Conservation (phyloP, 805 yeast species). For the Cyberlindnera lachancei region DNA sequence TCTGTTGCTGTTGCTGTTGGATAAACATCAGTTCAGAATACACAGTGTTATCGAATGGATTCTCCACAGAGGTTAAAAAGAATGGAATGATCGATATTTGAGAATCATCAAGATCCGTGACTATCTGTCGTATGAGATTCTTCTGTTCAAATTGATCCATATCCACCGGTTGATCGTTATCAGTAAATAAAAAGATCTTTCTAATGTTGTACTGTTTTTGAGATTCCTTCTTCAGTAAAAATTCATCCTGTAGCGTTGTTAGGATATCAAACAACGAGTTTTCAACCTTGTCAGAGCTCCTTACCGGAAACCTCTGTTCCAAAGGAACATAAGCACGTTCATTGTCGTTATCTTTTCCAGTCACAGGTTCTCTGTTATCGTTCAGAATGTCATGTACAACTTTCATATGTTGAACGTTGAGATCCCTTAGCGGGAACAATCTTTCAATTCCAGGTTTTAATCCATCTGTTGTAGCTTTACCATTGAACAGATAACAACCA, state of each 20-base stretch:
- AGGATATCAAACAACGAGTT: constrained; percentile 38
- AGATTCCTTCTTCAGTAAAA: constrained; percentile 31
- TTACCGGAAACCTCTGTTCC: constrained; percentile 24
- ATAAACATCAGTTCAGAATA: constrained; percentile 47
- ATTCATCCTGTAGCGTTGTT: constrained; percentile 47
- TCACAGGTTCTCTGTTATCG: constrained; percentile 35
- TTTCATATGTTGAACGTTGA: constrained; percentile 54
- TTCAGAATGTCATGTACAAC: constrained; percentile 40
- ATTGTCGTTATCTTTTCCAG: constrained; percentile 11
- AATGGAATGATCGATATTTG: constrained; percentile 55
- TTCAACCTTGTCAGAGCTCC: constrained; percentile 12
- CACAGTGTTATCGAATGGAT: constrained; percentile 36
- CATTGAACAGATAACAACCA: constrained; percentile 62
- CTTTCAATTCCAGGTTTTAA: constrained; percentile 38
- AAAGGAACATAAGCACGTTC: constrained; percentile 20
- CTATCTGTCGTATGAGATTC: constrained; percentile 44
- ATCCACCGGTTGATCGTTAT: constrained; percentile 60
- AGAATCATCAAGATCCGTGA: constrained; percentile 52
- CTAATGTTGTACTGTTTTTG: constrained; percentile 43
- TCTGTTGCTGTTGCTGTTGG: constrained; percentile 14
- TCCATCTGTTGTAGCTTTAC: constrained; percentile 28
- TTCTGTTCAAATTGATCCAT: constrained; percentile 31
- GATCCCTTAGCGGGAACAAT: constrained; percentile 44
- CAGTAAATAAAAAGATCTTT: constrained; percentile 66
- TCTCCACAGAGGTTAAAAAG: constrained; percentile 35